Conservation (phyloP, 345 rosid genomes). For the Aegle marmelos region DNA sequence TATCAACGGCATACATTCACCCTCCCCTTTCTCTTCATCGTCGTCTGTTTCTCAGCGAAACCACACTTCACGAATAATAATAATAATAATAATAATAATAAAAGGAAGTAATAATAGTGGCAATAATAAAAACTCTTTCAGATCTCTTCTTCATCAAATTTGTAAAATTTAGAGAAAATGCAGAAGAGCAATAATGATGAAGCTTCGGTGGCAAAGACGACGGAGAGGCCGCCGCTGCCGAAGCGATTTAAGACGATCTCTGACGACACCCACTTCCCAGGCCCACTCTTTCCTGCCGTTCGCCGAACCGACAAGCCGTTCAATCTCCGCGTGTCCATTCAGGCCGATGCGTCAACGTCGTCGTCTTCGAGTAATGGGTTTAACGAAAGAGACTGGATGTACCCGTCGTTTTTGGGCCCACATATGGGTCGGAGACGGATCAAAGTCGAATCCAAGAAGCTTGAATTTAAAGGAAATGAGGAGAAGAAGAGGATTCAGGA, state of each 20-base stretch:
- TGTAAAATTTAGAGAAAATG: neutral
- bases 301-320: slow-evolving; percentile 31
- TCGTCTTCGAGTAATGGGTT: slow-evolving; percentile 9
- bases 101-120: no score
- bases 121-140: no score
- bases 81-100: no score
- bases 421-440: slow-evolving; percentile 44
- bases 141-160: no score
- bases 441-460: slow-evolving; percentile 29
- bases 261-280: slow-evolving; percentile 42
- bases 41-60: no score
- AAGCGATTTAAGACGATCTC: slow-evolving; percentile 48
- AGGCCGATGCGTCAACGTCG: slow-evolving; percentile 5
- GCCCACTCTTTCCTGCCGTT: slow-evolving; percentile 58
- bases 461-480: slow-evolving; percentile 20
- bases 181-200: slow-evolving; percentile 9
- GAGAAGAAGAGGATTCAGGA: slow-evolving; percentile 22
- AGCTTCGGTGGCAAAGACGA: slow-evolving; percentile 18
- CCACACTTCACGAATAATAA: no score
- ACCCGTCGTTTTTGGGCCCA: slow-evolving; percentile 57
- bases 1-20: slow-evolving; percentile 21
- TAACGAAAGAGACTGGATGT: slow-evolving; percentile 60
- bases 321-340: slow-evolving; percentile 40
- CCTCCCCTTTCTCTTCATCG: neutral
- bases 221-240: slow-evolving; percentile 52